Percentiles rank a stretch among this genome's conserved stretches.
Evolutionary conservation across 2,329 filamentous ascomycete genomes (phyloP).

Genomic region (Diaporthe ilicicola): DNA sequence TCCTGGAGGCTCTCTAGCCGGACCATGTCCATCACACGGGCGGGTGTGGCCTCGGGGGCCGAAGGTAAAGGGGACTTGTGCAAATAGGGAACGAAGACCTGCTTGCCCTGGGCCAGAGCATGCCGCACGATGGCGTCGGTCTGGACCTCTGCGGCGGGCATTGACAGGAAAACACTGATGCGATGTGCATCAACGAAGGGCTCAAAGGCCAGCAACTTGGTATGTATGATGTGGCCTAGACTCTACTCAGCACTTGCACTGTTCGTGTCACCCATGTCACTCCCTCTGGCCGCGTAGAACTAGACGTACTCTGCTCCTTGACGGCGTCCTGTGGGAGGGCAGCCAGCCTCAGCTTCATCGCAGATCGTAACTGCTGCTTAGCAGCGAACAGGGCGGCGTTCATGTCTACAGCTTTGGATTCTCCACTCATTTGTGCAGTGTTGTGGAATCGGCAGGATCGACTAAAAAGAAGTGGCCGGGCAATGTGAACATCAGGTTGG

Average conservation of each 20-base stretch:
- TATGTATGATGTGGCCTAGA: constrained; percentile 71
- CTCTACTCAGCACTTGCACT: constrained; percentile 24
- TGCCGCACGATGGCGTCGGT: constrained; percentile 84
- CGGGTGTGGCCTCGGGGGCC: constrained; percentile 60
- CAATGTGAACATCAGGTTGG: background rate
- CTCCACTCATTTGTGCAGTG: constrained; percentile 28
- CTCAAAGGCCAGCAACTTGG: constrained; percentile 70
- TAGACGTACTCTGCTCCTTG: constrained; percentile 72
- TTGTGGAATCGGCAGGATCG: background rate
- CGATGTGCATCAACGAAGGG: constrained; percentile 79
- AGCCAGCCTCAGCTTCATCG: constrained; percentile 74
- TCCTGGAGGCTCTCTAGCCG: constrained; percentile 77
- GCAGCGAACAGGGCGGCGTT: constrained; percentile 65
- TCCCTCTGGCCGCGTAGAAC: background rate
- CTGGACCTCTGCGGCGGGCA: constrained; percentile 87
- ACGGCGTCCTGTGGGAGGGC: constrained; percentile 69
- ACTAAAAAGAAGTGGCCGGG: background rate
- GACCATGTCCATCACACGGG: constrained; percentile 92
- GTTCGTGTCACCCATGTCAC: constrained; percentile 37
- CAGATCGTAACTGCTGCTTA: constrained; percentile 78
- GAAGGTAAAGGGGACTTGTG: constrained; percentile 63
- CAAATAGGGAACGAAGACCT: constrained; percentile 92
- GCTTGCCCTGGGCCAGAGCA: constrained; percentile 79
- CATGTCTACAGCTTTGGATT: constrained; percentile 49
- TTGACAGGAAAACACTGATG: constrained; percentile 90